Evolutionary conservation across 2,329 filamentous ascomycete genomes (phyloP), one percentile per base, ranked within the genome.

Genomic region (Pseudonectria buxi): DNA sequence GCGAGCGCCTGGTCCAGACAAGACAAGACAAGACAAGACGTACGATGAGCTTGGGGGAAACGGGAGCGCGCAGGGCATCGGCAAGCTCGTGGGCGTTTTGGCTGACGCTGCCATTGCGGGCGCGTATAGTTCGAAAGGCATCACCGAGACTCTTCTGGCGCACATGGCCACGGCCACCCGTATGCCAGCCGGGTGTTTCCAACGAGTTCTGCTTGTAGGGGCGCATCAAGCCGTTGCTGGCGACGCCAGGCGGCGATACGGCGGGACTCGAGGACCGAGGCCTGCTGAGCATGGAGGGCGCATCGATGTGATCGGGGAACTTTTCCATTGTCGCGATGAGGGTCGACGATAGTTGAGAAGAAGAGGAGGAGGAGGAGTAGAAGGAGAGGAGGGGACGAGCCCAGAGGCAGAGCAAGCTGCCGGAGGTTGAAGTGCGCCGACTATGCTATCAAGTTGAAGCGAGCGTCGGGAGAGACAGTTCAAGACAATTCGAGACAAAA

Each of bases 41-140:
- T 83, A 95, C 90, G 61, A 95, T 78, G 45, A 96, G 77, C 62
- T 73, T 88, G 42, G 86, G 82, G 11, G 90, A 96, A 24, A 98
- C 74, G 5, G 92, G 92, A 26, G 89, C 90, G 55, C 83, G 86
- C 41, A 98, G 73, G 34, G 89, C 88, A 60, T 92, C 86, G 29
- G 88, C 89, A 52, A 98, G 78, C 62, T 96, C 90, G 41, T 94
- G 86, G 36, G 88, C 89, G 64, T 94, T 95, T 58, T 90, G 86
- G 65, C 81, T 89, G 51, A 95, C 81, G 59, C 89, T 96, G 33
- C 78, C 86, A 52, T 82, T 86, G 51, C 88, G 75, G 26, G 76
- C 81, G 46, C 87, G 74, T 51, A 95, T 90, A 3, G 79, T 88
- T 50, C 77, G 79, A 46, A 95, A 76, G n/a, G 90, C 87, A 61